Percentiles rank a stretch among this genome's conserved stretches.
Conservation (phyloP, 805 yeast species). For the Wickerhamomyces strasburgensis region DNA sequence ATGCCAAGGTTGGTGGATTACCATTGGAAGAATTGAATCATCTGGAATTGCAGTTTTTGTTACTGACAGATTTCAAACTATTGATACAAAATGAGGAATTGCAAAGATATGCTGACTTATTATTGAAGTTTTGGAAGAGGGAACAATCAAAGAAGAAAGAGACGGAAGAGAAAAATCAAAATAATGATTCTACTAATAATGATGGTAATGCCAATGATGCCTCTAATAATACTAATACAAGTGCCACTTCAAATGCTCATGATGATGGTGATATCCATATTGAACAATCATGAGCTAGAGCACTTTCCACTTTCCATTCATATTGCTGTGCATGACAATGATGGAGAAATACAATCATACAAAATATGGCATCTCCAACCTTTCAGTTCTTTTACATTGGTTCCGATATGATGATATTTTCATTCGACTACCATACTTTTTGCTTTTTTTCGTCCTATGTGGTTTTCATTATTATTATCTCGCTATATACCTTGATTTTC, state of each 20-base stretch:
- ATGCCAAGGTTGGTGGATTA: constrained; percentile 93
- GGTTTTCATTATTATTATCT: too few relatives aligned
- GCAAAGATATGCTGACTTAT: constrained; percentile 82
- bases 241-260: too few relatives aligned
- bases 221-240: too few relatives aligned
- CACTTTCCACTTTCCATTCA: background rate
- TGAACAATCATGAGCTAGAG: background rate
- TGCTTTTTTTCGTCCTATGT: too few relatives aligned
- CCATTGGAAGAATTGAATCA: constrained; percentile 91
- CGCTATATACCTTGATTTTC: too few relatives aligned
- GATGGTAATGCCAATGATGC: too few relatives aligned
- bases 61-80: constrained; percentile 78
- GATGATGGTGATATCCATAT: background rate
- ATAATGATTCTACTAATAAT: background rate
- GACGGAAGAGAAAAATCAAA: background rate
- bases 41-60: constrained; percentile 81
- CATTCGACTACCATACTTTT: too few relatives aligned
- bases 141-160: constrained; percentile 32
- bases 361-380: too few relatives aligned
- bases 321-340: too few relatives aligned
- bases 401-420: too few relatives aligned
- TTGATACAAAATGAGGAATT: constrained; percentile 88
- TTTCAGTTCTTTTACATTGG: too few relatives aligned
- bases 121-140: constrained; percentile 78
- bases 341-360: too few relatives aligned